Evolutionary conservation across 208 protist genomes (phyloP).

Genomic region (Acanthamoeba divionensis): DNA sequence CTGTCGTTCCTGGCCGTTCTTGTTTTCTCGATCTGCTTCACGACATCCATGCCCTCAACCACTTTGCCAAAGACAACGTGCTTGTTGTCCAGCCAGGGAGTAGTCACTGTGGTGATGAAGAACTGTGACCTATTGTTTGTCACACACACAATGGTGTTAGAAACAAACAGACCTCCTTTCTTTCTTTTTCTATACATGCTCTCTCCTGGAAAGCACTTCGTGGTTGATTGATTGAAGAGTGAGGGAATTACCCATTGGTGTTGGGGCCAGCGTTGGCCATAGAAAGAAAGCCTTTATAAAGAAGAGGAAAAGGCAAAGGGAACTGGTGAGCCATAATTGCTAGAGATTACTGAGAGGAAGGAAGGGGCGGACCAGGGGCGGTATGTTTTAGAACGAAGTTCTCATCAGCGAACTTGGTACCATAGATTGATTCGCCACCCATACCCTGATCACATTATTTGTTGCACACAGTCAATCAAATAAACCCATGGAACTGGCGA

Average conservation of each 20-base stretch:
- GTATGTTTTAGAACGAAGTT: constrained; percentile 93
- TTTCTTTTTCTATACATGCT: too few species aligned
- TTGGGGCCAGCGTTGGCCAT: constrained; percentile 95
- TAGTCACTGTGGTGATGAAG: constrained; percentile 72
- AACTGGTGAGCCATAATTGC: neutral
- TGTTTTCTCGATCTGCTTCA: constrained; percentile 64
- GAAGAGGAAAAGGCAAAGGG: neutral
- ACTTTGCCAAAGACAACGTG: constrained; percentile 94
- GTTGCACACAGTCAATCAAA: too few species aligned
- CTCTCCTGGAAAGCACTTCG: too few species aligned
- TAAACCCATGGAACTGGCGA: constrained; percentile 65
- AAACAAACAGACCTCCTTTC: too few species aligned
- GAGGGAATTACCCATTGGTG: constrained; percentile 95
- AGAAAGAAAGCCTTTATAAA: neutral
- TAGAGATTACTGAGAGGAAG: too few species aligned
- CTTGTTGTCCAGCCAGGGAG: constrained; percentile 69
- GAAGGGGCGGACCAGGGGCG: constrained; percentile 70
- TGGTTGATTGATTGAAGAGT: too few species aligned
- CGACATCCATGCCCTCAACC: constrained; percentile 68
- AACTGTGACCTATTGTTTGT: too few species aligned
- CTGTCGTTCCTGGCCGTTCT: constrained; percentile 8
- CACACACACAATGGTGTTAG: too few species aligned
- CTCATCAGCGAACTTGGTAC: constrained; percentile 89
- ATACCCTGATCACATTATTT: too few species aligned
- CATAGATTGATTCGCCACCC: constrained; percentile 14